Evolutionary conservation across 495 filamentous ascomycete genomes (phyloP), one percentile per base, ranked within the genome.

Genomic region (Annulohypoxylon bovei): DNA sequence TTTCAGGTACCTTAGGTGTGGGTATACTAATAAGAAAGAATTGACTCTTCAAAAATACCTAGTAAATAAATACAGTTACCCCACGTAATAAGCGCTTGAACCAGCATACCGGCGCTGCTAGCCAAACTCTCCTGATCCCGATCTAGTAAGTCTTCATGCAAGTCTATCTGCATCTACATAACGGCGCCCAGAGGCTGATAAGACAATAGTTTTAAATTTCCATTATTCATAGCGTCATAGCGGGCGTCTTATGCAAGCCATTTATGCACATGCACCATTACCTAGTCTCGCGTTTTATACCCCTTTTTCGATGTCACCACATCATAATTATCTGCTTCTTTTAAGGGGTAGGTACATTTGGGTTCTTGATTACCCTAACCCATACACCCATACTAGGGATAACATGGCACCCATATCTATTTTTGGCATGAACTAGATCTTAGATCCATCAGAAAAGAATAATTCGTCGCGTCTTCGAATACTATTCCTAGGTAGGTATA

Each of bases 181-280:
- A 30, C 33, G 33, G 22, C 23, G 6, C 6, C 25, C 18, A 39
- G 16, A n/a, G 27, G 16, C 28, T 30, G 68, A 65, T 70, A 70
- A 70, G 67, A 65, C 59, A 60, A 50, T 55, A 59, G 53, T 18
- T 47, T 64, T 27, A 53, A 14, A 30, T 62, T 63, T 22, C 33
- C 23, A 68, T 68, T 68, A 68, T 22, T 62, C 58, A 68, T 57
- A 32, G 25, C 25, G n/a, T 62, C 58, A 68, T 57, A 20, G 28
- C 20, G 16, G 16, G 12, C 11, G 35, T n/a, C 12, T 25, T 25
- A 47, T 25, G 20, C 44, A 47, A 23, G 18, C 22, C 44, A 20
- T 20, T 47, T 22, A 22, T 23, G 44, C 20, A 46, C 33, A 40
- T 35, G 32, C 11, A 35, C 7, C 32, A 9, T n/a, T 35, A 35